Percentiles rank a stretch among this genome's conserved stretches.
Conservation (phyloP, 257 asterid genomes). For the Datura wrightii region DNA sequence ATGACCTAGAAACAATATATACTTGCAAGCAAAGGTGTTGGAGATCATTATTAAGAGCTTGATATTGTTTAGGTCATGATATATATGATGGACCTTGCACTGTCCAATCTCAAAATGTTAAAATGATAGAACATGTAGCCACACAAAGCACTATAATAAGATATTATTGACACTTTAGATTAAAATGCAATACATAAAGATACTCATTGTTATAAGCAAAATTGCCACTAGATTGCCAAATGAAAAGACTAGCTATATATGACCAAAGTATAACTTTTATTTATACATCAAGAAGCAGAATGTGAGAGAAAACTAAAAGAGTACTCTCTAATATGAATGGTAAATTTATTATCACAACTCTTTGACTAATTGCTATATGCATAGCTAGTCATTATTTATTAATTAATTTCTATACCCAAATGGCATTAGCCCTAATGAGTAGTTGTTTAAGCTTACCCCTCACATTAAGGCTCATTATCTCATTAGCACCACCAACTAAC, state of each 20-base stretch:
- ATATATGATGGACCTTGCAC: background rate
- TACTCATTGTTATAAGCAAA: background rate
- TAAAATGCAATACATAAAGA: background rate
- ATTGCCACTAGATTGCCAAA: background rate
- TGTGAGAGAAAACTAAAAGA: background rate
- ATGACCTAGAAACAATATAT: background rate
- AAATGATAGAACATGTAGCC: background rate
- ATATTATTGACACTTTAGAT: background rate
- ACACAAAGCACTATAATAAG: background rate
- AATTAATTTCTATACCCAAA: constrained; percentile 10
- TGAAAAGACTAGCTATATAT: background rate
- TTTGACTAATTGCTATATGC: background rate
- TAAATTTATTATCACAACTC: background rate
- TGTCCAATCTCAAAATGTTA: background rate
- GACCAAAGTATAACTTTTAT: background rate
- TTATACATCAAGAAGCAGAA: background rate
- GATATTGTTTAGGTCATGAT: background rate
- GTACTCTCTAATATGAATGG: background rate
- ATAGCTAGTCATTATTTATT: background rate
- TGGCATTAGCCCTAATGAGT: constrained; percentile 23
- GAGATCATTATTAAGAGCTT: background rate
- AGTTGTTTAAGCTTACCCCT: background rate
- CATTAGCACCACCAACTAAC: constrained; percentile 24
- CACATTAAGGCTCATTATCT: constrained; percentile 27
- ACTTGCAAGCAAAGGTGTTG: background rate